Conservation (phyloP, 768 basidiomycete genomes). For the Gymnopilus dilepis region DNA sequence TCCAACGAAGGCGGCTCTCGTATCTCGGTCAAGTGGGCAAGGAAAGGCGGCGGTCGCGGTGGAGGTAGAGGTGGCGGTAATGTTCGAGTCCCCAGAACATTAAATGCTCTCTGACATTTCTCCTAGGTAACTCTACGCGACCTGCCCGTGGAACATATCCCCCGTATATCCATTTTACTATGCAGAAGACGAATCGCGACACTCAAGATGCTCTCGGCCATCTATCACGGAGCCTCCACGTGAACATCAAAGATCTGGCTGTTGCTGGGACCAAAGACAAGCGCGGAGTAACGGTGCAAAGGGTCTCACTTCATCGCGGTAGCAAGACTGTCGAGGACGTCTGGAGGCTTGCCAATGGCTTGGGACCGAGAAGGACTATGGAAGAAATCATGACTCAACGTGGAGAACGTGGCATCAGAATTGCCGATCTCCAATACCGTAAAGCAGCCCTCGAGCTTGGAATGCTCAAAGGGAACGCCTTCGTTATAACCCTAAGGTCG, state of each 20-base stretch:
- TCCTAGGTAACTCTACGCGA: slow-evolving; percentile 37
- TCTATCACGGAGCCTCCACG: slow-evolving; percentile 78
- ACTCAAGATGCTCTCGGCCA: slow-evolving; percentile 92
- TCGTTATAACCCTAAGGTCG: slow-evolving; percentile 92
- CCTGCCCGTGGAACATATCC: slow-evolving; percentile 69
- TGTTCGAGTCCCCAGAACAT: slow-evolving; percentile 20
- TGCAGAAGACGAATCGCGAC: slow-evolving; percentile 97
- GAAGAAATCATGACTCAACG: slow-evolving; percentile 68
- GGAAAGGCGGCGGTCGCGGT: slow-evolving; percentile 51
- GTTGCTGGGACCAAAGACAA: slow-evolving; percentile 99
- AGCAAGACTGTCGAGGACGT: slow-evolving; percentile 81
- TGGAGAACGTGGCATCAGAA: slow-evolving; percentile 88
- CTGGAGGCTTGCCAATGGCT: slow-evolving; percentile 81
- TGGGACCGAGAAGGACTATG: slow-evolving; percentile 58
- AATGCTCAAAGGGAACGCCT: slow-evolving; percentile 95
- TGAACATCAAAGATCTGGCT: slow-evolving; percentile 78
- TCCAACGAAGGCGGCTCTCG: slow-evolving; percentile 70
- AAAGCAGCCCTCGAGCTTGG: slow-evolving; percentile 87
- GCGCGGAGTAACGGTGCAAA: slow-evolving; percentile 93
- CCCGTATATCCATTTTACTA: slow-evolving; percentile 93
- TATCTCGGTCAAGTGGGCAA: slow-evolving; percentile 82
- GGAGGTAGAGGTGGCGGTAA: slow-evolving; percentile 51
- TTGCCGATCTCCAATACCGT: slow-evolving; percentile 87
- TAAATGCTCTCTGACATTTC: neutral
- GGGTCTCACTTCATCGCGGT: slow-evolving; percentile 81